These are phyloP conservation scores for Globisporangium emineosum DNA, from an alignment of 352 stramenopile genomes.

Conservation along the genomic window DNA sequence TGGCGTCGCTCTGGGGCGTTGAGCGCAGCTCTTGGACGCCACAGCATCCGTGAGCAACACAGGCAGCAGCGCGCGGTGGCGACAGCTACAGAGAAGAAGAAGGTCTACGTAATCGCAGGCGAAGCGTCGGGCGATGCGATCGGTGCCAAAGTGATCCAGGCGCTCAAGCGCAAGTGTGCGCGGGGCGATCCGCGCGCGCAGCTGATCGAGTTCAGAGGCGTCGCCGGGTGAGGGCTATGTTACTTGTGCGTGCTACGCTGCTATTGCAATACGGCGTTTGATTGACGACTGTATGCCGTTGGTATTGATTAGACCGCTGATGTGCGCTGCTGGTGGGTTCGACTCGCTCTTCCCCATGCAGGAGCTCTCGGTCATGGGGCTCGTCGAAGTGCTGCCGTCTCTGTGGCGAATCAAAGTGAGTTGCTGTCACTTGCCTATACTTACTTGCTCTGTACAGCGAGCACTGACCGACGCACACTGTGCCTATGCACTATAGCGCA, in stretches of 20 bases:
- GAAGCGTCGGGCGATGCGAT: constrained; percentile 79
- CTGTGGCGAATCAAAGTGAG: constrained; percentile 48
- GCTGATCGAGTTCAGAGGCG: constrained; percentile 44
- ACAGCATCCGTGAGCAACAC: background rate
- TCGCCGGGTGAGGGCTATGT: constrained; percentile 42
- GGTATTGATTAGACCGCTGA: constrained; percentile 33
- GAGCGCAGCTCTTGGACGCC: background rate
- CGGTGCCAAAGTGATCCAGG: constrained; percentile 61
- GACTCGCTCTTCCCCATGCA: constrained; percentile 66
- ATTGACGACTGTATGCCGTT: too few species aligned
- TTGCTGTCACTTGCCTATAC: background rate
- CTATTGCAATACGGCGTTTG: too few species aligned
- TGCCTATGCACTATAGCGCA: constrained; percentile 24
- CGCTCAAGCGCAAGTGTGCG: constrained; percentile 28
- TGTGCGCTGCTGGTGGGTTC: constrained; percentile 44
- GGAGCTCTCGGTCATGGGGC: constrained; percentile 73
- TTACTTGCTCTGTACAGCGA: background rate
- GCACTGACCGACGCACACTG: background rate
- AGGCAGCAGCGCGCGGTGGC: background rate
- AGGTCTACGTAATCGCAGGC: constrained; percentile 65
- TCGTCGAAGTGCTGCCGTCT: constrained; percentile 62
- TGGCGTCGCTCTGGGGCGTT: background rate
- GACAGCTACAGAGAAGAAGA: constrained; percentile 18
- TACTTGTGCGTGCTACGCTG: background rate
- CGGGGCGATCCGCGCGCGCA: constrained; percentile 12